Conservation (phyloP, 2,329 filamentous ascomycete genomes). For the Aureobasidium sp. region DNA sequence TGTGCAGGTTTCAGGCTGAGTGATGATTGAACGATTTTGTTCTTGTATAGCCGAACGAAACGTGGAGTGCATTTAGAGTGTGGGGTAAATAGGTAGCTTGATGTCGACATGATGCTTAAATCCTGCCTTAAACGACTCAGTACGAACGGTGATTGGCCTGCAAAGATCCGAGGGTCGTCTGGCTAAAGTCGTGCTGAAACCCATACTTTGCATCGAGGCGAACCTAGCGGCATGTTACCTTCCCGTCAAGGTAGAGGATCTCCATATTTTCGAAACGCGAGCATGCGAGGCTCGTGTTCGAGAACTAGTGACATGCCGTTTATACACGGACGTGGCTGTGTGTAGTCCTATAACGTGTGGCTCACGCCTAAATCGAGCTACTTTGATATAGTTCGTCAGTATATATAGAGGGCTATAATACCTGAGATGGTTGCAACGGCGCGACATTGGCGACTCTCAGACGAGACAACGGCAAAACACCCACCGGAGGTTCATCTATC, state of each 20-base stretch:
- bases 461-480: background rate
- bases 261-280: constrained; percentile 6
- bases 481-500: constrained; percentile 2
- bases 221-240: constrained; percentile 2
- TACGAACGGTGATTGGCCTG: background rate
- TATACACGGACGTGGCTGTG: background rate
- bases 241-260: background rate
- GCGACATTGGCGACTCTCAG: background rate
- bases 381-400: background rate
- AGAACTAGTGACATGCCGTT: constrained; percentile 4
- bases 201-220: constrained; percentile 1
- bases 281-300: constrained; percentile 4
- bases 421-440: background rate
- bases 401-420: background rate
- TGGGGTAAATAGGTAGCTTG: constrained; percentile 1
- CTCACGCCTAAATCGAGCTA: background rate
- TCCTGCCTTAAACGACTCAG: background rate
- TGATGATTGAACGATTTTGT: background rate
- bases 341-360: constrained; percentile 3
- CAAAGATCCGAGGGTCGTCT: constrained; percentile 1
- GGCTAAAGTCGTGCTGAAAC: constrained; percentile 12
- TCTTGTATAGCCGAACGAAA: constrained; percentile 13
- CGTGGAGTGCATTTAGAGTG: constrained; percentile 8
- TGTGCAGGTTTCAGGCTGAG: constrained; percentile 10
- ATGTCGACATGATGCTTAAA: constrained; percentile 10